Evolutionary conservation across 768 basidiomycete species (phyloP).

Genomic region (Neoboletus brunneissimus): DNA sequence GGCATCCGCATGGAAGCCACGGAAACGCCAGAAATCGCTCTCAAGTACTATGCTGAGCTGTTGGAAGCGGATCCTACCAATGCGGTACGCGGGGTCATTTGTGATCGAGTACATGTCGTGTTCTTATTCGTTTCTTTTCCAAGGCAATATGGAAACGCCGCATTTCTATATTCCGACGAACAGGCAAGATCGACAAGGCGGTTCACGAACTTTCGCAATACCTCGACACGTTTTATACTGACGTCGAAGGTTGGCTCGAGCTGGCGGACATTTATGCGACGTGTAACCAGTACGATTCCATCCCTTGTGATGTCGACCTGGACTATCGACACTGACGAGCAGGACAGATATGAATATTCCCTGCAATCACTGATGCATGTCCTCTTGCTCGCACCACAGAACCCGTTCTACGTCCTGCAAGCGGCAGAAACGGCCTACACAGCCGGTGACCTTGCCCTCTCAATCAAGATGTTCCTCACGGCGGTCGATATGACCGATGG

Average conservation of each 20-base stretch:
- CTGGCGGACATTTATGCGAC: slow-evolving; percentile 77
- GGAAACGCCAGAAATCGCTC: slow-evolving; percentile 52
- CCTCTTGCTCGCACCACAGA: slow-evolving; percentile 79
- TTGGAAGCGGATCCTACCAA: slow-evolving; percentile 67
- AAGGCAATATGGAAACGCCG: slow-evolving; percentile 78
- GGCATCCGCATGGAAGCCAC: slow-evolving; percentile 78
- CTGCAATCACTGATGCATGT: slow-evolving; percentile 79
- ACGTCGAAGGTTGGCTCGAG: slow-evolving; percentile 86
- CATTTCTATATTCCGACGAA: slow-evolving; percentile 65
- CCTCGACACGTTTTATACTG: slow-evolving; percentile 86
- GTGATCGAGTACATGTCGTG: neutral
- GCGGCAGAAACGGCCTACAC: slow-evolving; percentile 89
- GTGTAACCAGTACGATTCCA: slow-evolving; percentile 62
- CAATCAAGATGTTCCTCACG: slow-evolving; percentile 76
- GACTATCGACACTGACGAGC: neutral
- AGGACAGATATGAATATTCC: slow-evolving; percentile 62
- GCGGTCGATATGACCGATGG: slow-evolving; percentile 75
- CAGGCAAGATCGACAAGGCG: slow-evolving; percentile 61
- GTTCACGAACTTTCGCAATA: slow-evolving; percentile 69
- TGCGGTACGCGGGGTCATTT: slow-evolving; percentile 50
- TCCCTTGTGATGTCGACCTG: neutral
- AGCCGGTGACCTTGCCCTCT: slow-evolving; percentile 66
- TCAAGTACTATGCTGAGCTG: slow-evolving; percentile 60
- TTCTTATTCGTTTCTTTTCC: neutral
- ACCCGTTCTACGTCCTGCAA: slow-evolving; percentile 79